A percentile compares a stretch with the other conserved stretches of the same genome.
These are phyloP conservation scores for Amaranthus tricolor DNA, from an alignment of 179 eudicot genomes.

Conservation along the genomic window DNA sequence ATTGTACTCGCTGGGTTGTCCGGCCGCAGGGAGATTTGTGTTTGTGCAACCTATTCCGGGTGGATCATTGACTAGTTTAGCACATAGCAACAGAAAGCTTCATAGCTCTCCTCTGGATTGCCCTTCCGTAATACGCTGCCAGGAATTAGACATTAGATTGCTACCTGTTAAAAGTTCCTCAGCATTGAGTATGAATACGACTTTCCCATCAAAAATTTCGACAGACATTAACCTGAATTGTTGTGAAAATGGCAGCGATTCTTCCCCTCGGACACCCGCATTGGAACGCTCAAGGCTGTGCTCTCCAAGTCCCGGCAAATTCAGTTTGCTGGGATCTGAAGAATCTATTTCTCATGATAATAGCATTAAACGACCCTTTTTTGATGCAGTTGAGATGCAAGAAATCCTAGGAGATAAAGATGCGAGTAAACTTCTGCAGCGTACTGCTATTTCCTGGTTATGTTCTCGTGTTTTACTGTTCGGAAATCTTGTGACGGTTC, in stretches of 20 bases:
- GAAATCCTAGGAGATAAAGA: conserved; percentile 55
- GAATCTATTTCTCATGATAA: conserved; percentile 34
- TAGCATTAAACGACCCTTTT: conserved; percentile 18
- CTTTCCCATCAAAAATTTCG: conserved; percentile 22
- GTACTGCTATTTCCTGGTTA: conserved; percentile 55
- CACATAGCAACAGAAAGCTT: conserved; percentile 32
- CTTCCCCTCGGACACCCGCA: conserved; percentile 75
- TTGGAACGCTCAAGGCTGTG: conserved; percentile 37
- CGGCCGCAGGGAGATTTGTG: conserved; percentile 54
- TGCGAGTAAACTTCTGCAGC: conserved; percentile 61
- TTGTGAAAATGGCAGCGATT: conserved; percentile 41
- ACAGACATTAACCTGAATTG: conserved; percentile 25
- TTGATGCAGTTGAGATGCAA: conserved; percentile 42
- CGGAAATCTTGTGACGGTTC: conserved; percentile 71
- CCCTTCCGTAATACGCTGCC: conserved; percentile 35
- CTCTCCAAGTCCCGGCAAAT: conserved; percentile 47
- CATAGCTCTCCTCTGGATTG: conserved; percentile 22
- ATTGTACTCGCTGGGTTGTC: conserved; percentile 63
- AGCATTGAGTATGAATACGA: conserved; percentile 13
- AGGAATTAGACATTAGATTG: conserved; percentile 50
- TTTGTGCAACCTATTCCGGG: conserved; percentile 59
- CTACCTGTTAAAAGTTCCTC: conserved; percentile 35
- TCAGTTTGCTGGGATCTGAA: conserved; percentile 32
- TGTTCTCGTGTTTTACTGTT: conserved; percentile 53
- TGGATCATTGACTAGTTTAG: conserved; percentile 31